Percentiles rank a stretch among this genome's conserved stretches.
Evolutionary conservation across 2,329 filamentous ascomycete genomes (phyloP).

Genomic region (Chaetothyriales sp.): DNA sequence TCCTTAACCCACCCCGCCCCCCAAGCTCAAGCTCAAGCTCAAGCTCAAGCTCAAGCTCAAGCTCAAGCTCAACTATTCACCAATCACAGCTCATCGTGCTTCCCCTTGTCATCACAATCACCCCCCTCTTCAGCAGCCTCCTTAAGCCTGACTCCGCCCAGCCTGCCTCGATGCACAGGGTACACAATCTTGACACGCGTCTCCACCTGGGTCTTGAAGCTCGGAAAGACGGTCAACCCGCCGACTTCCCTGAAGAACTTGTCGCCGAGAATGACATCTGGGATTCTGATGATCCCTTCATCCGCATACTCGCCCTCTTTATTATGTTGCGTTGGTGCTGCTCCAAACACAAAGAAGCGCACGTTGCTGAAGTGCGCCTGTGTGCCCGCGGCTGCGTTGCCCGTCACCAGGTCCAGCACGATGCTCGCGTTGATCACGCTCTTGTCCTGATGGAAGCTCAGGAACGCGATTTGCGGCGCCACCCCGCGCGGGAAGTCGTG

Average conservation of each 20-base stretch:
- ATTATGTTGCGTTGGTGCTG: too few species aligned
- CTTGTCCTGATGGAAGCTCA: not conserved
- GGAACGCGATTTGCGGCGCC: not conserved
- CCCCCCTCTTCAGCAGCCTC: too few species aligned
- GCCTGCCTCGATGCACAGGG: not conserved
- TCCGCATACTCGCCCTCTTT: not conserved
- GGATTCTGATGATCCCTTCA: not conserved
- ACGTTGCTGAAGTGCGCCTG: not conserved
- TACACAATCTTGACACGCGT: not conserved
- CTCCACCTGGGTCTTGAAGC: not conserved
- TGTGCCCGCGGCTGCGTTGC: not conserved
- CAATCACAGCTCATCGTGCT: not conserved
- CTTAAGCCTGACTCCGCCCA: too few species aligned
- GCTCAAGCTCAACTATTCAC: slow-evolving; percentile 6
- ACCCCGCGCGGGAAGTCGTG: not conserved
- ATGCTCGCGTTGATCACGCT: not conserved
- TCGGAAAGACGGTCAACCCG: not conserved
- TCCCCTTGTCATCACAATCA: too few species aligned
- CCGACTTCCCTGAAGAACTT: not conserved
- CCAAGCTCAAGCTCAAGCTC: slow-evolving; percentile 7
- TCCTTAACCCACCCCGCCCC: slow-evolving; percentile 7
- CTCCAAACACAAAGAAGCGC: not conserved
- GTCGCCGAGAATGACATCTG: not conserved
- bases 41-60: slow-evolving; percentile 8
- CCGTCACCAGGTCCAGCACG: not conserved